Base-by-base conservation (phyloP, 1,284 basidiomycete genomes). In the Anthracocystis setariae region DNA sequence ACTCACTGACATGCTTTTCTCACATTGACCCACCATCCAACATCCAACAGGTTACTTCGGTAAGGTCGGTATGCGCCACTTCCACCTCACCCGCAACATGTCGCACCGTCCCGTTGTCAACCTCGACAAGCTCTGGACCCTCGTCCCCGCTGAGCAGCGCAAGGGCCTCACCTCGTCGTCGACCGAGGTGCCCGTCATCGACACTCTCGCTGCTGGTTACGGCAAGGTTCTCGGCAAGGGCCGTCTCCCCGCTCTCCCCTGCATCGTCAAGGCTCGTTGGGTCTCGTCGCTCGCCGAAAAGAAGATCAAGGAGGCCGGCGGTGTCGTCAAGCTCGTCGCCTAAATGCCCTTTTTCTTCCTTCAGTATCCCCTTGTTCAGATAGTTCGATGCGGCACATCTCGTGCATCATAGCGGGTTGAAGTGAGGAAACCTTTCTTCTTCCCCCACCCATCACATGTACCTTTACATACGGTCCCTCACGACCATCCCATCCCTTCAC, bases 81-180 rank as follows among this genome's bases (percentile, higher is more conserved):
- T 91, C 92, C 95, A 98, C 86, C 86, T 93, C 74, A 94, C 93
- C 66, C 90, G 90, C 86, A 97, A 97, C 87, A 86, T 88, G 80
- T 88, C 89, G 86, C 94, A 91, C 93, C 88, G 90, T 77, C 94
- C 94, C 32, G 91, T 90, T 82, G 92, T 98, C 90, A 98, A 98
- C 88, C 72, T 82, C 18, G 81, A 82, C 77, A 82, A 82, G 77
- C 74, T 82, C 57, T 82, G 81, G 81, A 80, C 81, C 8, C 76
- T 82, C 42, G 80, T 82, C 20, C 75, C 81, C 39, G 79, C 76
- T 43, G 81, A 82, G 71, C 71, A 79, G 49, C 77, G 80, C 56
- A 71, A 77, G 63, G 70, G 73, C 27, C 48, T 79, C 25, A 74
- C 68, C 2, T 61, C 80, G 25, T 18, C 23, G 61, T 76, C 74